Evolutionary conservation across 331 rosid genomes (phyloP), one percentile per base, ranked within the genome.

Genomic region (Spiraea crenata): DNA sequence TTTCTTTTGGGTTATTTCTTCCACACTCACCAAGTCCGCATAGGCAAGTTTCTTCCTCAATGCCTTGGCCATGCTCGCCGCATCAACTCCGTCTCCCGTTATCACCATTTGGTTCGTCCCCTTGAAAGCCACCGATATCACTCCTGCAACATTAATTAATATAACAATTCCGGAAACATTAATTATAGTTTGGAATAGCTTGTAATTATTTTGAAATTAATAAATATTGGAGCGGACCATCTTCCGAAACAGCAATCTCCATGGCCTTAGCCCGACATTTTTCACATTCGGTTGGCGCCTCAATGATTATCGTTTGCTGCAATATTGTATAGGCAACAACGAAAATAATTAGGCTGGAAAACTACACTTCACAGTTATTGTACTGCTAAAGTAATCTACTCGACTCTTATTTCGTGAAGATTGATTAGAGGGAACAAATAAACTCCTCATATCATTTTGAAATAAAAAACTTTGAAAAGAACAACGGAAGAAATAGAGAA

Each of bases 51-150:
- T 87, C 71, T 76, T 67, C 83, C 86, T 85, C 76, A 85, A 78
- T 31, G 75, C 6, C 49, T 54, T 51, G 4, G 84, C 78, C 38
- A 90, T 20, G 42, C 59, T 25, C 0, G 76, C 80, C 65, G 88
- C 81, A 79, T 85, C 96, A 51, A 83, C 70, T 70, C 76, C 77
- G 8, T 87, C 86, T 72, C 93, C 96, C 12, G 71, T 67, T 25
- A 90, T 76, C 83, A 72, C 80, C 70, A 90, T 77, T 73, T 56
- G 57, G 0, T 67, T 85, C 13, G 52, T 60, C 50, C 82, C 76
- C 67, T 78, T n/a, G 45, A 90, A 55, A 44, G 49, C 69, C 38
- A 82, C 86, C 16, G 88, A 72, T 5, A 16, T 38, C 52, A 85
- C 79, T 38, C 96, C 90, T 87, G 75, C 25, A 65, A 67, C 51